Percentiles rank a stretch among this genome's conserved stretches.
Evolutionary conservation across 1,284 basidiomycete genomes (phyloP).

Genomic region (Moniliophthora roreri): DNA sequence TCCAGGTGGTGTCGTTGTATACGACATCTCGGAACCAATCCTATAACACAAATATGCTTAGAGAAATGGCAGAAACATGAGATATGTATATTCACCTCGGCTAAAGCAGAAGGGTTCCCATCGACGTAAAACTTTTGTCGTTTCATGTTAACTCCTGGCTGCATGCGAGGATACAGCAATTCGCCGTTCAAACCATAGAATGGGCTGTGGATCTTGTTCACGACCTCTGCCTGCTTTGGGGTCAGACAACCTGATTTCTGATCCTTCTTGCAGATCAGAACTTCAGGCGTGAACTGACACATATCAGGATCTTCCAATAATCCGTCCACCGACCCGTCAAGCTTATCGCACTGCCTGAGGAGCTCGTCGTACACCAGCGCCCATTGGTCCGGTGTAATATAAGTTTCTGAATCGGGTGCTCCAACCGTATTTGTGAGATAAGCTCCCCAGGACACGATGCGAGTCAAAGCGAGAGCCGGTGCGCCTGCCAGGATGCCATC

Average conservation of each 20-base stretch:
- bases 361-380: slow-evolving; percentile 15
- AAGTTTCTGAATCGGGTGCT: slow-evolving; percentile 1
- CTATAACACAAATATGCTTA: not conserved
- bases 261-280: slow-evolving; percentile 25
- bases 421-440: slow-evolving; percentile 4
- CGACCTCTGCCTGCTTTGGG: slow-evolving; percentile 28
- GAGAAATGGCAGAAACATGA: too few relatives aligned
- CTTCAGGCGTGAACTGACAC: slow-evolving; percentile 32
- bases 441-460: slow-evolving; percentile 12
- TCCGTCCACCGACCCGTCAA: slow-evolving; percentile 31
- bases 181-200: slow-evolving; percentile 28
- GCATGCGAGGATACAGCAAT: slow-evolving; percentile 25
- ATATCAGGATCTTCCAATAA: slow-evolving; percentile 32
- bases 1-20: slow-evolving; percentile 10
- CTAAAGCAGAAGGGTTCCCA: slow-evolving; percentile 3
- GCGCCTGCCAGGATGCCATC: slow-evolving; percentile 21
- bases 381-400: slow-evolving; percentile 6
- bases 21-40: slow-evolving; percentile 18
- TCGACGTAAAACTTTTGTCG: slow-evolving; percentile 4
- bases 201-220: slow-evolving; percentile 30
- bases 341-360: slow-evolving; percentile 25
- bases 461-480: slow-evolving; percentile 15
- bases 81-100: too few relatives aligned
- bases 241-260: slow-evolving; percentile 30
- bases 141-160: slow-evolving; percentile 16